Percentiles rank a stretch among this genome's conserved stretches.
These are phyloP conservation scores for Phylloporus scabripes DNA, from an alignment of 768 basidiomycete species.

Conservation along the genomic window DNA sequence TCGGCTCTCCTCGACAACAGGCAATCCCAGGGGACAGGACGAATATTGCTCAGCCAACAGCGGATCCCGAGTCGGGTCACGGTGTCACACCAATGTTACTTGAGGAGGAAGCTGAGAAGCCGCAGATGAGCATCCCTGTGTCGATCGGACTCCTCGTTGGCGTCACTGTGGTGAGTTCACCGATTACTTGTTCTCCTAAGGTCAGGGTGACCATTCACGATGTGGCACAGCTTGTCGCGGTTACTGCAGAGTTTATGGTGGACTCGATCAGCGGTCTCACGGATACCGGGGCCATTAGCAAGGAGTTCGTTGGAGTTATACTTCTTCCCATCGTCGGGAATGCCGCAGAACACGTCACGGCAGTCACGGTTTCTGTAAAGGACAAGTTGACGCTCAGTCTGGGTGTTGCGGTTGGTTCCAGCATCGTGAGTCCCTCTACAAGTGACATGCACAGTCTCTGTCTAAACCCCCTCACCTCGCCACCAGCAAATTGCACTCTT, in stretches of 20 bases:
- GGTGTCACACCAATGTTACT: not conserved
- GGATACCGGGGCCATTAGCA: slow-evolving; percentile 46
- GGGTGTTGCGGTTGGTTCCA: slow-evolving; percentile 84
- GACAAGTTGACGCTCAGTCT: slow-evolving; percentile 83
- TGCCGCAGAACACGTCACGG: slow-evolving; percentile 88
- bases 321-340: slow-evolving; percentile 91
- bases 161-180: slow-evolving; percentile 55
- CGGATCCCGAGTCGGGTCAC: slow-evolving; percentile 11
- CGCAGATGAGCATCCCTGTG: slow-evolving; percentile 50
- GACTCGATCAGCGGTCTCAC: slow-evolving; percentile 78
- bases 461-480: not conserved
- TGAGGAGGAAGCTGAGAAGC: slow-evolving; percentile 36
- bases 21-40: not conserved
- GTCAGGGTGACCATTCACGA: not conserved
- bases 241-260: slow-evolving; percentile 66
- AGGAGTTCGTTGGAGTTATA: slow-evolving; percentile 83
- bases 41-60: not conserved
- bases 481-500: slow-evolving; percentile 67
- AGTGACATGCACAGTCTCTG: not conserved
- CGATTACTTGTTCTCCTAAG: not conserved
- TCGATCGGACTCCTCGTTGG: slow-evolving; percentile 46
- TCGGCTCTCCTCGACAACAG: slow-evolving; percentile 9
- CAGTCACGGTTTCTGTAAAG: slow-evolving; percentile 88
- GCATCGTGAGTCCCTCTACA: slow-evolving; percentile 54
- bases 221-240: slow-evolving; percentile 41